A percentile compares a stretch with the other conserved stretches of the same genome.
Conservation (phyloP, 2,329 filamentous ascomycete genomes). For the Magnaporthiopsis incrustans region DNA sequence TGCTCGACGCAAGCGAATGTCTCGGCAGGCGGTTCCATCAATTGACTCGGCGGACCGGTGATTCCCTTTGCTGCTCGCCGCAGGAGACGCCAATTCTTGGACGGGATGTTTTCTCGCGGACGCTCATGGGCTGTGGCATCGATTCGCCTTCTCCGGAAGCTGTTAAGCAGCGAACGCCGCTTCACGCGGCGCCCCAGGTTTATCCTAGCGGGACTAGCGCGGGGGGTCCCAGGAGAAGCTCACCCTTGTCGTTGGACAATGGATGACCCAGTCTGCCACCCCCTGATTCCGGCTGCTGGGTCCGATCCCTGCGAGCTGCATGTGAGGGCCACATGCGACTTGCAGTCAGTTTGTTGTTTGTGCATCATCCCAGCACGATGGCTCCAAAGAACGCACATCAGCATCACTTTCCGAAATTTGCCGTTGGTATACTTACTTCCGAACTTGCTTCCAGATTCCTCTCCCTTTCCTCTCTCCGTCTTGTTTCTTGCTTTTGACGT, state of each 20-base stretch:
- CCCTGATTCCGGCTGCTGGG: background rate
- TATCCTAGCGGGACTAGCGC: background rate
- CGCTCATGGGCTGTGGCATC: background rate
- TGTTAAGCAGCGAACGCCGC: slow-evolving; percentile 4
- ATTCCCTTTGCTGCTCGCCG: no score
- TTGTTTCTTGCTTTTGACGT: no score
- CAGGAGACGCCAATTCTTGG: background rate
- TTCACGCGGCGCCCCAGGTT: slow-evolving; percentile 2
- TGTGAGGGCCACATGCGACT: background rate
- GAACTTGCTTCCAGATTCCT: background rate
- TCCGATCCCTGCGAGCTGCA: background rate
- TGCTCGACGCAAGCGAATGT: background rate
- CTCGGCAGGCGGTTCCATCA: background rate
- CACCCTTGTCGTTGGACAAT: background rate
- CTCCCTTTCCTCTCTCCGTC: background rate
- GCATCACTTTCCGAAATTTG: background rate
- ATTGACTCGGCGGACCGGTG: background rate
- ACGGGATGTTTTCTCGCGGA: background rate
- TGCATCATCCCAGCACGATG: background rate
- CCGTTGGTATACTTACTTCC: background rate
- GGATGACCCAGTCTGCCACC: background rate
- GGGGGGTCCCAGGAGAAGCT: background rate
- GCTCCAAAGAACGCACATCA: background rate
- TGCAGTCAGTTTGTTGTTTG: background rate
- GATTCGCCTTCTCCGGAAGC: background rate